Percentiles rank a stretch among this genome's conserved stretches.
phyloP scores from a whole-genome alignment of 1,139 yeast species.

The Arxiozyma slooffiae region DNA sequence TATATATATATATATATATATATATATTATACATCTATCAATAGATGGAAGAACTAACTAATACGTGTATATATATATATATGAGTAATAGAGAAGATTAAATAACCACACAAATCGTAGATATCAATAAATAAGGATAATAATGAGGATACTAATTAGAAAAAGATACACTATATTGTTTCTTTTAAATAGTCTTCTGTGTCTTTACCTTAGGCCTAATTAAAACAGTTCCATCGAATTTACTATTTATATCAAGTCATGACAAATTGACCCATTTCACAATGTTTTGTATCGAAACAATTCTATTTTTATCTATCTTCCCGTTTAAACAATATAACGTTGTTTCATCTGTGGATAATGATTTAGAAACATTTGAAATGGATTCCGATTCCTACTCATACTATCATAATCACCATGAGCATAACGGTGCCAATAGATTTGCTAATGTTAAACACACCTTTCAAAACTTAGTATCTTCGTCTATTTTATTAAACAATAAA shows the following conservation, averaged over 20 bases:
- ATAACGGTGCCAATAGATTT: too few relatives aligned
- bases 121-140: neutral
- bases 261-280: conserved; percentile 46
- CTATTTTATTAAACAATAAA: conserved; percentile 17
- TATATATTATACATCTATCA: too few relatives aligned
- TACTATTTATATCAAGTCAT: conserved; percentile 35
- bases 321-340: neutral
- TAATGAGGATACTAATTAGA: neutral
- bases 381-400: neutral
- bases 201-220: conserved; percentile 29
- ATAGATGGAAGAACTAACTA: too few relatives aligned
- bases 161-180: conserved; percentile 2
- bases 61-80: too few relatives aligned
- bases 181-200: conserved; percentile 7
- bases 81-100: neutral
- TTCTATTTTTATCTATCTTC: conserved; percentile 37
- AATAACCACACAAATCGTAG: neutral
- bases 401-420: too few relatives aligned
- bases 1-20: too few relatives aligned
- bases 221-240: conserved; percentile 23
- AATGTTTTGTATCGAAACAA: conserved; percentile 41
- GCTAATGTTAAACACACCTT: neutral
- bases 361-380: neutral
- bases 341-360: neutral
- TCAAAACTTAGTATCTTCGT: neutral